phyloP scores from a whole-genome alignment of 2,329 filamentous ascomycete species.

The Arthrobotrys sphaeroides region DNA sequence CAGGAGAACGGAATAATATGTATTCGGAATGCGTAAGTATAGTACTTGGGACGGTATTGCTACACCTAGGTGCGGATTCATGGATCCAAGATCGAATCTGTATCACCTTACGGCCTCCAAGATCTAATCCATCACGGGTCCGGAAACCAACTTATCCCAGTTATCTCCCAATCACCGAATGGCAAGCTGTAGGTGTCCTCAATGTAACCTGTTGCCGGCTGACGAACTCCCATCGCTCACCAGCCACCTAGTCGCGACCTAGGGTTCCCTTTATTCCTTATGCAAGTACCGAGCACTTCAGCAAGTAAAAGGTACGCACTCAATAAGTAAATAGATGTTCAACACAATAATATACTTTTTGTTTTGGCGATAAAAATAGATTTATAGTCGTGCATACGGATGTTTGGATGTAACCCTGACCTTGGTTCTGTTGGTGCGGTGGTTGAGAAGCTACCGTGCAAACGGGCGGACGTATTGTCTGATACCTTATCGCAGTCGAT shows the following conservation, averaged over 20 bases:
- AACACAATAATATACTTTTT: no score
- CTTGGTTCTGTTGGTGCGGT: not conserved
- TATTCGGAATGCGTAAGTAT: no score
- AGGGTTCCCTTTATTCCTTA: no score
- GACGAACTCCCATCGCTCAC: not conserved
- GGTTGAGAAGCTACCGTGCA: not conserved
- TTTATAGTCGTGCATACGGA: slow-evolving; percentile 2
- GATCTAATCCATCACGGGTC: slow-evolving; percentile 5
- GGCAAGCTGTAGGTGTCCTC: not conserved
- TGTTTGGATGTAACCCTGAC: slow-evolving; percentile 32
- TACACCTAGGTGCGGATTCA: no score
- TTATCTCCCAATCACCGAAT: not conserved
- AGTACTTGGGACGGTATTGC: no score
- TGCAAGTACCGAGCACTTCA: no score
- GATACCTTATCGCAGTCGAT: not conserved
- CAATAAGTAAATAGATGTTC: no score
- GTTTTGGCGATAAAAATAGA: slow-evolving; percentile 25
- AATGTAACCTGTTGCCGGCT: not conserved
- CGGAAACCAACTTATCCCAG: slow-evolving; percentile 1
- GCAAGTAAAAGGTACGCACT: no score
- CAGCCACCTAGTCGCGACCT: not conserved
- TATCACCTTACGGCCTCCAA: not conserved
- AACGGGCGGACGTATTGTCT: not conserved
- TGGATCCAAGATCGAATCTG: not conserved
- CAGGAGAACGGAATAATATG: no score